Conservation (phyloP, 305 asterid genomes). For the Caryopteris hybrid region DNA sequence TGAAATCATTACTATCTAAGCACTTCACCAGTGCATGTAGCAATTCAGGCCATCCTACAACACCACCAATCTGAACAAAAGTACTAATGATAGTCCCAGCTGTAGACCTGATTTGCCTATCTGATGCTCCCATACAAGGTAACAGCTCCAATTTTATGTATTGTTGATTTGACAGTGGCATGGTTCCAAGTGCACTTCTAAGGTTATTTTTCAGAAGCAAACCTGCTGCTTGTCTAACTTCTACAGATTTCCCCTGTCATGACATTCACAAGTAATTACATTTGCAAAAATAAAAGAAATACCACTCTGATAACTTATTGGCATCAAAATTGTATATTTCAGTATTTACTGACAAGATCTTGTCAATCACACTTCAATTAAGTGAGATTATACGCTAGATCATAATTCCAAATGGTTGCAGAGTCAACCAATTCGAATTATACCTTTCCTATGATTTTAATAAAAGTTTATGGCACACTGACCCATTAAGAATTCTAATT, state of each 20-base stretch:
- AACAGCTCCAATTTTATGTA: conserved; percentile 76
- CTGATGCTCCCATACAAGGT: conserved; percentile 86
- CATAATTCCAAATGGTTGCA: background rate
- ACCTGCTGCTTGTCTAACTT: conserved; percentile 97
- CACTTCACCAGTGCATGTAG: conserved; percentile 77
- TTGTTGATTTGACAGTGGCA: conserved; percentile 69
- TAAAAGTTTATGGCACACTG: no score
- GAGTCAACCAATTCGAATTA: background rate
- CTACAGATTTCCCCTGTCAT: conserved; percentile 78
- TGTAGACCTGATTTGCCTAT: conserved; percentile 88
- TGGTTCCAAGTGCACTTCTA: conserved; percentile 46
- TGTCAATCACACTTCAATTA: background rate
- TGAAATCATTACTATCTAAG: conserved; percentile 82
- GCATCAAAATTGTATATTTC: background rate
- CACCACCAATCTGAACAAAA: conserved; percentile 82
- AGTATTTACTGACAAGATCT: background rate
- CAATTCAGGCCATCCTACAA: conserved; percentile 92
- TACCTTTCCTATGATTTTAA: background rate
- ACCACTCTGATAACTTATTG: background rate
- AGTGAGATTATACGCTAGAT: background rate
- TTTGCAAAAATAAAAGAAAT: background rate
- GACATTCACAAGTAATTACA: conserved; percentile 8
- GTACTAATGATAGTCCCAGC: conserved; percentile 91
- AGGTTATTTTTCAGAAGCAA: conserved; percentile 88
- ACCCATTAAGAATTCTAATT: no score